Evolutionary conservation across 179 eudicot species (phyloP), one percentile per base, ranked within the genome.

Genomic region (Carnegiea gigantea): DNA sequence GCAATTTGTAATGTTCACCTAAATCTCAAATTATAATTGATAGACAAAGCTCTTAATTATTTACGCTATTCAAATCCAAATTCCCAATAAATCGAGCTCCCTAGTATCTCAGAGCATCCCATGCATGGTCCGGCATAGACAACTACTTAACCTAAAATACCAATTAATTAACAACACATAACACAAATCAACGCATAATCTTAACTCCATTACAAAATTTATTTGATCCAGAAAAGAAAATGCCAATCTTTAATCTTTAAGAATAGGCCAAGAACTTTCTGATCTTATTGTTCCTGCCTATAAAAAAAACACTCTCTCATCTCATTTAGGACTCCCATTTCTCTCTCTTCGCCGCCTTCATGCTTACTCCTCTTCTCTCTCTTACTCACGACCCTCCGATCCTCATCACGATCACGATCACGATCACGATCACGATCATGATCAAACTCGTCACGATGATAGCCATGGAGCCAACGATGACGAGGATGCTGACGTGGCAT

Each of bases 251-350:
- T 74, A 30, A 72, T 48, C 15, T 51, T 62, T 65, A 83, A 43
- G 83, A 76, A 49, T 44, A 54, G 60, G 75, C 43, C 76, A 86
- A 44, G 57, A 86, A 83, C 53, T 83, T 77, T 43, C 82, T 77
- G 62, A 86, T 77, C 73, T 73, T 82, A 5, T 17, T 28, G 43
- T 38, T 38, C 43, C 43, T 38, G 43, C 43, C 43, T 0, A 38
- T 0, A 3, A 21, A 86, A 30, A 44, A 86, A 11, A 46, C n/a
- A 83, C 64, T 83, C 74, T 43, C 82, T 77, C 51, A 86, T 77
- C 73, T 73, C 80, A 5, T 11, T 28, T 21, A 80, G 33, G 4
- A 84, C 21, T 43, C 26, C 40, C 13, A 59, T 21, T 23, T 62
- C 13, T n/a, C 68, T 62, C 68, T 62, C 68, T 11, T n/a, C 68